A percentile compares a stretch with the other conserved stretches of the same genome.
phyloP scores from a whole-genome alignment of 2,329 filamentous ascomycete species.

The Fusarium denticulatum region DNA sequence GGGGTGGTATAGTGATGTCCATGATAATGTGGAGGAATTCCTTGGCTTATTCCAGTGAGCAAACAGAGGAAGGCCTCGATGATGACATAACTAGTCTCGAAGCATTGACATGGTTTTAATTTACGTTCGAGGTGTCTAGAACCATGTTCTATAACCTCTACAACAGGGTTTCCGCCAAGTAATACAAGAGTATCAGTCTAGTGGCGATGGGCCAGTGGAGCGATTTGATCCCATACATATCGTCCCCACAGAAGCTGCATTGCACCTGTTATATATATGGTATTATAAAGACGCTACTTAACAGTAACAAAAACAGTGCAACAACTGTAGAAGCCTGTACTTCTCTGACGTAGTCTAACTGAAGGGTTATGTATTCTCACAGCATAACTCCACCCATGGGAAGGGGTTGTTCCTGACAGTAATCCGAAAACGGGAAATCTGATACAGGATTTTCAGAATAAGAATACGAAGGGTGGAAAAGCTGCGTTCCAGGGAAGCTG shows the following conservation, averaged over 20 bases:
- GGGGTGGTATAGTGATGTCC: neutral
- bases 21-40: accelerated
- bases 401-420: accelerated
- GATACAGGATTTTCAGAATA: accelerated
- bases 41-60: neutral
- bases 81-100: neutral
- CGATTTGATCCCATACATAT: too few relatives aligned
- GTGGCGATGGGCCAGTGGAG: too few relatives aligned
- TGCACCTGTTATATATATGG: too few relatives aligned
- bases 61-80: neutral
- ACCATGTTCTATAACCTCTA: accelerated
- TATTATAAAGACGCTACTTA: neutral
- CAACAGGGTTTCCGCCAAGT: accelerated
- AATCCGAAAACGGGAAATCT: accelerated
- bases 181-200: too few relatives aligned
- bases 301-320: neutral
- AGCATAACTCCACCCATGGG: accelerated
- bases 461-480: neutral
- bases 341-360: neutral
- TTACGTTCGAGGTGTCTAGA: accelerated
- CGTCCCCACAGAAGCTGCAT: too few relatives aligned
- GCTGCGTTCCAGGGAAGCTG: neutral
- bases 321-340: neutral
- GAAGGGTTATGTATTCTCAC: neutral
- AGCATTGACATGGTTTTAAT: neutral